Evolutionary conservation across 2,329 filamentous ascomycete species (phyloP), one percentile per base, ranked within the genome.

Genomic region (Nigrospora oryzae): DNA sequence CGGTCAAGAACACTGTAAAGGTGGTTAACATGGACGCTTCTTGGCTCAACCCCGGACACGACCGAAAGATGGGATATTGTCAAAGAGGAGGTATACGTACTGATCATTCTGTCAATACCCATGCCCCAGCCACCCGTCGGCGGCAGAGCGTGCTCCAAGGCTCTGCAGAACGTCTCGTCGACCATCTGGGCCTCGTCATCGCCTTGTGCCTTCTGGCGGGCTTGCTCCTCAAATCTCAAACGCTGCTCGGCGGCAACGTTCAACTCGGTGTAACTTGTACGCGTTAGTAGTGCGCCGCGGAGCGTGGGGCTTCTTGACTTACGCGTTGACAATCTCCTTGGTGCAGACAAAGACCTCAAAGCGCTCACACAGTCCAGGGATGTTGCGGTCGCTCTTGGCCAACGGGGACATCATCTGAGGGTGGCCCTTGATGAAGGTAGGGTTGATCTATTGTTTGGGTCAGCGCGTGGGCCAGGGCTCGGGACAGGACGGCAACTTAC

Each of bases 291-390:
- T n/a, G 37, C 12, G 23, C 14, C 11, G 31, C 14, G 16, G 13
- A 28, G n/a, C 6, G 14, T 38, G 16, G 17, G 6, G 37, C 14
- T 17, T 38, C 13, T 35, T 11, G 11, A 48, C 49, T 48, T 62
- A 74, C 6, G 90, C 90, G 62, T 98, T 97, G 59, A 84, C 85
- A 55, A 97, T 96, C 65, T 97, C 91, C 79, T 93, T 94, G 77
- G 89, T 94, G 75, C 85, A 89, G 38, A 96, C 93, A 55, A 98
- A 98, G 11, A 88, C 90, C 70, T 98, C 93, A 66, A 97, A 97
- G 45, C 93, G 86, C 74, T 98, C 93, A 64, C 89, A 96, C 32
- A 98, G 79, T 58, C 91, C 93, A 43, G 84, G 77, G 51, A 81
- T 79, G 39, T 75, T 69, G 53, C 93, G 86, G 68, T 96, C 88